Percentiles rank a stretch among this genome's conserved stretches.
Conservation (phyloP, 805 yeast genomes). For the Saturnispora bothae region DNA sequence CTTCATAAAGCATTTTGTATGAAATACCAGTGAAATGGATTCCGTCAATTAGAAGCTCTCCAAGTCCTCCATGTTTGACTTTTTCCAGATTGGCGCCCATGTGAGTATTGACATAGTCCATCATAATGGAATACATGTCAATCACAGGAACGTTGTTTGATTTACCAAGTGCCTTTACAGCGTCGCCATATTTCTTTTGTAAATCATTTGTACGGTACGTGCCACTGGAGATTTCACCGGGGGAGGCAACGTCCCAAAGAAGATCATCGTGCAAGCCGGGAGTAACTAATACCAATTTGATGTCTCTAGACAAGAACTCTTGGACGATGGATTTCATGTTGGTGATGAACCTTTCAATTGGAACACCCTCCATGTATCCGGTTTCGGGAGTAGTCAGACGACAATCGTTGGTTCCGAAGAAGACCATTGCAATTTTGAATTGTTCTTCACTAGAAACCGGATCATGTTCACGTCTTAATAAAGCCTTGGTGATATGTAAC, state of each 20-base stretch:
- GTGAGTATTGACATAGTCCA: slow-evolving; percentile 1
- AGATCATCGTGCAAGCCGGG: slow-evolving; percentile 47
- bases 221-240: slow-evolving; percentile 29
- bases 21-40: slow-evolving; percentile 33
- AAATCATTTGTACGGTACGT: slow-evolving; percentile 35
- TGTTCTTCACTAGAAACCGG: slow-evolving; percentile 19
- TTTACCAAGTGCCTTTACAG: slow-evolving; percentile 28
- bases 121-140: slow-evolving; percentile 16
- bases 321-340: slow-evolving; percentile 39
- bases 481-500: slow-evolving; percentile 24
- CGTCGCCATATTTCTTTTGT: slow-evolving; percentile 40
- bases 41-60: slow-evolving; percentile 31
- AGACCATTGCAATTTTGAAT: slow-evolving; percentile 39
- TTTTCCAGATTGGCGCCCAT: slow-evolving; percentile 4
- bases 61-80: slow-evolving; percentile 4
- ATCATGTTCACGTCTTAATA: slow-evolving; percentile 39
- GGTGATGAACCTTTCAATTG: slow-evolving; percentile 34
- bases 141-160: slow-evolving; percentile 40
- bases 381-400: slow-evolving; percentile 23
- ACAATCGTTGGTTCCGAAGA: slow-evolving; percentile 74
- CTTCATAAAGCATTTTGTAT: slow-evolving; percentile 29
- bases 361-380: slow-evolving; percentile 35
- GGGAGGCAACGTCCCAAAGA: slow-evolving; percentile 27
- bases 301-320: slow-evolving; percentile 29
- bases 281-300: slow-evolving; percentile 47